Evolutionary conservation across 305 asterid genomes (phyloP).

Genomic region (Ilex paraguariensis): DNA sequence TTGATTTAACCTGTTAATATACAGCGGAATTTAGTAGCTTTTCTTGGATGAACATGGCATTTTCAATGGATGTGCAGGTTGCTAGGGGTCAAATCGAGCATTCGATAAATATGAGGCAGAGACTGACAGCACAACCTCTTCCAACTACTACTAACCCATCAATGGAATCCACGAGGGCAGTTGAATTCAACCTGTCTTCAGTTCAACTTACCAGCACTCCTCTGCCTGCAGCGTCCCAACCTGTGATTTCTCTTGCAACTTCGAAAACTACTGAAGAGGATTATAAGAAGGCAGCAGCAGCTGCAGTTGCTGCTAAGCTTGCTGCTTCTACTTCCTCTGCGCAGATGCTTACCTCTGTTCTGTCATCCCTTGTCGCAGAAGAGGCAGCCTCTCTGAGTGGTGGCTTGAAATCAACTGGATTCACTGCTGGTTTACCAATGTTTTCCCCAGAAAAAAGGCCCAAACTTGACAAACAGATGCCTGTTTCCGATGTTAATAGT

Average conservation of each 20-base stretch:
- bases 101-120: constrained; percentile 40
- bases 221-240: constrained; percentile 30
- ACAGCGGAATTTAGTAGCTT: neutral
- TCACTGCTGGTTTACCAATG: constrained; percentile 33
- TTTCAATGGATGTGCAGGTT: constrained; percentile 41
- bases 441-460: constrained; percentile 54
- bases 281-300: constrained; percentile 74
- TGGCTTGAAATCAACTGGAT: constrained; percentile 38
- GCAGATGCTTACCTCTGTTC: constrained; percentile 83
- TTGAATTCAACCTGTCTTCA: constrained; percentile 36
- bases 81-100: constrained; percentile 59
- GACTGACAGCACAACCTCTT: constrained; percentile 33
- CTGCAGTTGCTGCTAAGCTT: constrained; percentile 92
- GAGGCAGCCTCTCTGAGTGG: constrained; percentile 79
- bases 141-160: constrained; percentile 22
- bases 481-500: constrained; percentile 35
- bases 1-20: too few relatives aligned
- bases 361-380: constrained; percentile 93
- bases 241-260: constrained; percentile 30
- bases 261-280: constrained; percentile 57
- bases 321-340: constrained; percentile 90
- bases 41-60: constrained; percentile 1
- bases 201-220: constrained; percentile 26
- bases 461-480: constrained; percentile 48
- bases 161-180: constrained; percentile 16